These are phyloP conservation scores for Senna siamea DNA, from an alignment of 306 rosid species.

Conservation along the genomic window DNA sequence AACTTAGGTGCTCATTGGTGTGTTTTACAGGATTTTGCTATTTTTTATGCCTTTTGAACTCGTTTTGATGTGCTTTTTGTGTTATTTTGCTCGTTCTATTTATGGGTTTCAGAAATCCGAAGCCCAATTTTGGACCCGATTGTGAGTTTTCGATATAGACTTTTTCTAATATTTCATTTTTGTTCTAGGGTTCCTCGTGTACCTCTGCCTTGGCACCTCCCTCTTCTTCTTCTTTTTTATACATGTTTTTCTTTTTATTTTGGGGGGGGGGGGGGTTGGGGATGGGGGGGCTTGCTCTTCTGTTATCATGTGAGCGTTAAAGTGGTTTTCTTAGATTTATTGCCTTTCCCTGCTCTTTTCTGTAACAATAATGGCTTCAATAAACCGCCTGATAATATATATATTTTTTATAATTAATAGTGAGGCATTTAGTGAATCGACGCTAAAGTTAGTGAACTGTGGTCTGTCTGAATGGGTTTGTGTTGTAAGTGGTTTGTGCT, in stretches of 20 bases:
- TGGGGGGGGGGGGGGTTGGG: not conserved
- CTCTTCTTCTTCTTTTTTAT: slow-evolving; percentile 1
- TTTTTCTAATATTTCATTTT: not conserved
- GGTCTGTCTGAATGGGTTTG: not conserved
- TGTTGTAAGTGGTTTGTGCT: not conserved
- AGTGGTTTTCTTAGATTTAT: not conserved
- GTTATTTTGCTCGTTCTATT: not conserved
- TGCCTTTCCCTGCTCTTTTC: not conserved
- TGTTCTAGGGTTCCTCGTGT: slow-evolving; percentile 33
- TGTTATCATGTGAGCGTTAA: not conserved
- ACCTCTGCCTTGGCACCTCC: not conserved
- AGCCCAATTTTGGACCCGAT: not conserved
- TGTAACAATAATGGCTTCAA: slow-evolving; percentile 8
- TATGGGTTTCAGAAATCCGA: not conserved
- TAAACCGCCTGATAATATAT: not conserved
- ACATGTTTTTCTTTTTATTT: too few species aligned
- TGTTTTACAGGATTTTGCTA: not conserved
- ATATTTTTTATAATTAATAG: not conserved
- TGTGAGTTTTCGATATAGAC: not conserved
- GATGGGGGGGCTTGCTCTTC: not conserved
- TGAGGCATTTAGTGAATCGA: not conserved
- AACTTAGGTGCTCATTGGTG: slow-evolving; percentile 1
- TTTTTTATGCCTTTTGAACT: not conserved
- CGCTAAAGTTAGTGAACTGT: slow-evolving; percentile 7
- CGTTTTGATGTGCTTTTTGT: not conserved